These are phyloP conservation scores for Cyberlindnera misumaiensis DNA, from an alignment of 805 yeast genomes.

Conservation along the genomic window DNA sequence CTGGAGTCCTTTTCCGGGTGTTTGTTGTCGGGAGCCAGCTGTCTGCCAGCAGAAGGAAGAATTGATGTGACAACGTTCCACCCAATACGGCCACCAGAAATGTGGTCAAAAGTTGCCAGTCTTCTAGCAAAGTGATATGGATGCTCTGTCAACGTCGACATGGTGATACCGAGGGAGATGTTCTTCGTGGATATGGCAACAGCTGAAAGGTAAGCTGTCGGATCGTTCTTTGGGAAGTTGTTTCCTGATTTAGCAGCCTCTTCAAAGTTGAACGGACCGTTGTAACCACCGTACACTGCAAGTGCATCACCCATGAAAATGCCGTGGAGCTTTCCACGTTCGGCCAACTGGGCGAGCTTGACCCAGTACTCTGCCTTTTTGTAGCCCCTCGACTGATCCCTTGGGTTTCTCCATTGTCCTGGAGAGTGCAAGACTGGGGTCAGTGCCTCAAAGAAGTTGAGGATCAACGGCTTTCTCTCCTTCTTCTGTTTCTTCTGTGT, in stretches of 20 bases:
- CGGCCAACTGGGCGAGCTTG: constrained; percentile 32
- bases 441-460: constrained; percentile 19
- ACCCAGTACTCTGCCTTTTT: constrained; percentile 30
- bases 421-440: constrained; percentile 19
- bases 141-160: constrained; percentile 37
- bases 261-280: constrained; percentile 32
- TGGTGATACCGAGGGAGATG: constrained; percentile 36
- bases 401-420: constrained; percentile 20
- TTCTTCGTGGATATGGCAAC: constrained; percentile 39
- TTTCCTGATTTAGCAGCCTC: constrained; percentile 30
- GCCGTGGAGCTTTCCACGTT: constrained; percentile 33
- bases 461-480: constrained; percentile 13
- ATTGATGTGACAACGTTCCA: constrained; percentile 42
- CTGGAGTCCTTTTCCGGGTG: constrained; percentile 37
- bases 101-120: constrained; percentile 38
- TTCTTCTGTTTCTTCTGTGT: constrained; percentile 14
- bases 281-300: constrained; percentile 35
- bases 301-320: constrained; percentile 35
- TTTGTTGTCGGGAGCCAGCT: constrained; percentile 30
- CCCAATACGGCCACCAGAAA: constrained; percentile 39
- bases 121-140: constrained; percentile 40
- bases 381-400: constrained; percentile 18
- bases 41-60: constrained; percentile 38
- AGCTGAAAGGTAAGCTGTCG: constrained; percentile 32
- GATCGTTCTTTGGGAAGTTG: constrained; percentile 33